A percentile compares a stretch with the other conserved stretches of the same genome.
Conservation (phyloP, 1,284 basidiomycete genomes). For the Cutaneotrichosporon cavernicola region DNA sequence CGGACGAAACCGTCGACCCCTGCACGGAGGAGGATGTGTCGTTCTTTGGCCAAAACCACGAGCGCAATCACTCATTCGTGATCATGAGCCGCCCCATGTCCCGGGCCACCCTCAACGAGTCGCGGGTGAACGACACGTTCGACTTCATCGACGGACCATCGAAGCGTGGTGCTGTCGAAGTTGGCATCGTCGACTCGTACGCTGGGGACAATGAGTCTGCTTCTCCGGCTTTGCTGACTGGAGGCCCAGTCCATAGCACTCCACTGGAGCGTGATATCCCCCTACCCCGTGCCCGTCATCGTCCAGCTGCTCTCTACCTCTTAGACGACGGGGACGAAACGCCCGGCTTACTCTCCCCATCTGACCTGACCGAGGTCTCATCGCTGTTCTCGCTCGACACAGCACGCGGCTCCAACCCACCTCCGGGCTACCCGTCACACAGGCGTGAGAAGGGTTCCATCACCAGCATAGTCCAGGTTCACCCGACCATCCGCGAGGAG, state of each 20-base stretch:
- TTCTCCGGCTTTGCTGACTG: too few species aligned
- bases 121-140: constrained; percentile 36
- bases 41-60: not conserved
- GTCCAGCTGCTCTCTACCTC: constrained; percentile 32
- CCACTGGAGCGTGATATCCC: not conserved
- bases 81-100: constrained; percentile 61
- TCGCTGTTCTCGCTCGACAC: constrained; percentile 42
- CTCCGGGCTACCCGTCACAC: constrained; percentile 19
- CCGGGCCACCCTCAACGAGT: not conserved
- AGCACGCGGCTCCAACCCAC: constrained; percentile 28
- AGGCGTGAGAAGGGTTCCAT: constrained; percentile 36
- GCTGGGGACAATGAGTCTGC: not conserved
- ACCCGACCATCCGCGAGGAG: constrained; percentile 46
- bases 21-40: constrained; percentile 11
- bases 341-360: constrained; percentile 41
- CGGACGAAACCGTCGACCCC: constrained; percentile 19
- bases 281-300: constrained; percentile 22
- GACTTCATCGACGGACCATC: constrained; percentile 25
- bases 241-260: not conserved
- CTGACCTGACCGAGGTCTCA: constrained; percentile 31
- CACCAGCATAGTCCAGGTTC: constrained; percentile 27
- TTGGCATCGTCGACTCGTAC: not conserved
- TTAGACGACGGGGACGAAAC: constrained; percentile 28
- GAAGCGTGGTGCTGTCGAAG: not conserved
- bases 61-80: not conserved